phyloP scores from a whole-genome alignment of 1,139 yeast species.

The Blastobotrys raffinosifermentans region DNA sequence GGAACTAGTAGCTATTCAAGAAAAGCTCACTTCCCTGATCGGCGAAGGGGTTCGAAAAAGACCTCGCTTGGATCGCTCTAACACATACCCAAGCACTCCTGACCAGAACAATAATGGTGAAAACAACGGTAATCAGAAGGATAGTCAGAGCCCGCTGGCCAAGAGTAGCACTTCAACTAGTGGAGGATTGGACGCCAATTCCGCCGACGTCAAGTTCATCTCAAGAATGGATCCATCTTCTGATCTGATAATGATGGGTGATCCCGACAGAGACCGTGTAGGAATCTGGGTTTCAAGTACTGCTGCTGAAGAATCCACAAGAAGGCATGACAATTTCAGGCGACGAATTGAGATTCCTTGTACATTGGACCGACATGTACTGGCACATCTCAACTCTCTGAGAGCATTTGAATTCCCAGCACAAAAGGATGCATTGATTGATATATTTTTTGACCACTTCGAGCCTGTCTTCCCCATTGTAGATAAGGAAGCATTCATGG shows the following conservation, averaged over 20 bases:
- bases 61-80: no score
- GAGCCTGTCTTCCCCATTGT: slow-evolving; percentile 59
- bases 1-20: no score
- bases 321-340: neutral
- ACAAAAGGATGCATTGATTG: slow-evolving; percentile 46
- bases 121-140: no score
- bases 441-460: slow-evolving; percentile 51
- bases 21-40: no score
- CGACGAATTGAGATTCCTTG: no score
- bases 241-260: slow-evolving; percentile 14
- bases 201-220: slow-evolving; percentile 12
- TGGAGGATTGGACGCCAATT: slow-evolving; percentile 6
- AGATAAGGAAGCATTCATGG: slow-evolving; percentile 27
- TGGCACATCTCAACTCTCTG: slow-evolving; percentile 17
- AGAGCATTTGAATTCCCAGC: slow-evolving; percentile 53
- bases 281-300: slow-evolving; percentile 18
- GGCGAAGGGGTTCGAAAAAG: no score
- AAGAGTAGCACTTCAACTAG: no score
- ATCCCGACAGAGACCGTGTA: slow-evolving; percentile 17
- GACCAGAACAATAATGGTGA: no score
- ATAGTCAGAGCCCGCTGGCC: no score
- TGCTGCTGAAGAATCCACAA: slow-evolving; percentile 1
- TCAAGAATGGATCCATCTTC: slow-evolving; percentile 18
- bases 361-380: slow-evolving; percentile 13
- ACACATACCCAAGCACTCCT: no score